A percentile compares a stretch with the other conserved stretches of the same genome.
phyloP scores from a whole-genome alignment of 1,284 basidiomycete species.

The Pyrrhoderma lamaoense region DNA sequence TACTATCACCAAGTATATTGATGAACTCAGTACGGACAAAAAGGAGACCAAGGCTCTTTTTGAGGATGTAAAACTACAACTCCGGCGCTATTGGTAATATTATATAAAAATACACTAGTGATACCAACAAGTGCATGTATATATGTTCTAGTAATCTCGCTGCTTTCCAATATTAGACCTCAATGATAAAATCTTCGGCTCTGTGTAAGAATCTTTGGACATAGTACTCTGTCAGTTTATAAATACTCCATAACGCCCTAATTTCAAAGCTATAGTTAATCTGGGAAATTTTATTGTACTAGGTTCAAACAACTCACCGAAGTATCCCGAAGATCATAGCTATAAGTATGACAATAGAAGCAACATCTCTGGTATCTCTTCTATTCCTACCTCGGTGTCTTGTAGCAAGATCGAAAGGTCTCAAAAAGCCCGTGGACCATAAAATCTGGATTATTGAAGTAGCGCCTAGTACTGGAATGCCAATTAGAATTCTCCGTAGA shows the following conservation, averaged over 20 bases:
- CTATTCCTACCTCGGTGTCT: conserved; percentile 39
- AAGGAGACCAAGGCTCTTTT: conserved; percentile 55
- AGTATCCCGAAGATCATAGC: conserved; percentile 57
- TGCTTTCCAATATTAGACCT: conserved; percentile 37
- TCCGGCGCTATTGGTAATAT: conserved; percentile 55
- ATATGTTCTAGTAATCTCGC: too few species aligned
- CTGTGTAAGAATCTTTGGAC: conserved; percentile 56
- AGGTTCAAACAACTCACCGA: conserved; percentile 38
- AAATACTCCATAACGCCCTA: conserved; percentile 66
- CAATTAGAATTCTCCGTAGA: conserved; percentile 60
- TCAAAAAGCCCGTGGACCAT: conserved; percentile 50
- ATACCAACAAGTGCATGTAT: not conserved
- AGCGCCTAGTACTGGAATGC: conserved; percentile 68
- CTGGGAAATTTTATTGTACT: not conserved
- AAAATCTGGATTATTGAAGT: conserved; percentile 69
- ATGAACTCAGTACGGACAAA: conserved; percentile 53
- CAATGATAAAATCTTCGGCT: conserved; percentile 72
- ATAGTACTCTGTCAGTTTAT: conserved; percentile 50
- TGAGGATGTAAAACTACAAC: conserved; percentile 59
- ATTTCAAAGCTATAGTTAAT: conserved; percentile 10
- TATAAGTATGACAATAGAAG: conserved; percentile 53
- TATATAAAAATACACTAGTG: conserved; percentile 1
- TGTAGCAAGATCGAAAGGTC: conserved; percentile 59
- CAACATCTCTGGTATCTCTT: conserved; percentile 51
- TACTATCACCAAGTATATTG: conserved; percentile 62